phyloP scores from a whole-genome alignment of 768 basidiomycete species.

The Tricholoma sp. region DNA sequence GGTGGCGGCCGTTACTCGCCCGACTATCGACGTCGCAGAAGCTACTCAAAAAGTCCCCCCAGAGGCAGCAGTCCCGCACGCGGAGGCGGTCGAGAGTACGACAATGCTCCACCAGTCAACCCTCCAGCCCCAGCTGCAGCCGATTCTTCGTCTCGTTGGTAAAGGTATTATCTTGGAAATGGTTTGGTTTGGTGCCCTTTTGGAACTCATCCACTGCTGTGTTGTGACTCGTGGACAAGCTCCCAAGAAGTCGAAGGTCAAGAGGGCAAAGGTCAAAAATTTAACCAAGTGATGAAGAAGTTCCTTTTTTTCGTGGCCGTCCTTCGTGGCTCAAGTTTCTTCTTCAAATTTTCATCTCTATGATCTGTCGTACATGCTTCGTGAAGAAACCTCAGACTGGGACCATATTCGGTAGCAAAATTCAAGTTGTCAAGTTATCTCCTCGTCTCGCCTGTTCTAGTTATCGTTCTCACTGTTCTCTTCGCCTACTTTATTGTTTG shows the following conservation, averaged over 20 bases:
- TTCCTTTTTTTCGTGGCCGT: conserved; percentile 35
- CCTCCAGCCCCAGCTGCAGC: conserved; percentile 37
- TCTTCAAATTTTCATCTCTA: conserved; percentile 37
- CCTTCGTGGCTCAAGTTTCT: conserved; percentile 37
- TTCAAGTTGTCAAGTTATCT: conserved; percentile 63
- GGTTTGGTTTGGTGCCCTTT: conserved; percentile 7
- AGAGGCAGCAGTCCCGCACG: conserved; percentile 56
- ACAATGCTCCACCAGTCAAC: conserved; percentile 21
- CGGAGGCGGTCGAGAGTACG: conserved; percentile 30
- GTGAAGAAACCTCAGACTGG: conserved; percentile 39
- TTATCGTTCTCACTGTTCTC: conserved; percentile 44
- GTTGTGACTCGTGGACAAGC: conserved; percentile 22
- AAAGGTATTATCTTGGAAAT: conserved; percentile 25
- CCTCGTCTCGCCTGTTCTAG: conserved; percentile 50
- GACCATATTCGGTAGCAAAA: conserved; percentile 48
- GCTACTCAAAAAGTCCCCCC: conserved; percentile 77
- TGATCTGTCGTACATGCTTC: conserved; percentile 37
- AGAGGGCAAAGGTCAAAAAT: conserved; percentile 39
- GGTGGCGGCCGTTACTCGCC: conserved; percentile 70
- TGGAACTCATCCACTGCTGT: conserved; percentile 6
- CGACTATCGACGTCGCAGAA: conserved; percentile 68
- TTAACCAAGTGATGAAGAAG: conserved; percentile 34
- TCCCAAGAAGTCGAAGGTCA: conserved; percentile 28
- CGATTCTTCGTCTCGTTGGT: conserved; percentile 52
- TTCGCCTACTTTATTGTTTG: conserved; percentile 45